Base-by-base conservation (phyloP, 225 moss, liverwort and hornwort species). In the Ulota crispa region DNA sequence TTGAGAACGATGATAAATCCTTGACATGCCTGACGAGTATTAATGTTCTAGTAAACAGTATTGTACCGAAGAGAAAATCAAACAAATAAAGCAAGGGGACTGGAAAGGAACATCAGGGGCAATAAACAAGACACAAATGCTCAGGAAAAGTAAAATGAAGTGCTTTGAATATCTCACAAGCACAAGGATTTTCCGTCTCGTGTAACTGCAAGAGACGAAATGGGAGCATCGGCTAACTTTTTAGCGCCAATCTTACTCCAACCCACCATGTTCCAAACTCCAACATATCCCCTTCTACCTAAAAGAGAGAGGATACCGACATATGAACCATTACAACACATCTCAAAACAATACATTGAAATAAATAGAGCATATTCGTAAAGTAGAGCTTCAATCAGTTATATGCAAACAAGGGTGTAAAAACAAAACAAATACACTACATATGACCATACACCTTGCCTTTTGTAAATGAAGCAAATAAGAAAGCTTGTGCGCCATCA, bases 221-320 rank as follows among this genome's bases (percentile, higher is more conserved):
- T 92, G n/a, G 94, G 89, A 37, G 89, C 84, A 61, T 88, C 73
- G 26, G 83, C 55, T 60, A 92, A 78, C 67, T 76, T 87, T 85
- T 94, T 99, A 73, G 84, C 82, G 68, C 99, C 99, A 52, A 99
- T 68, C 81, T 90, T 93, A 12, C 77, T 89, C 99, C 94, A 99
- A 21, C 85, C 84, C 32, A 61, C 50, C 81, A 94, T 84, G 73
- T 91, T 90, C 99, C 99, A 99, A 32, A 94, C 93, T 87, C 92
- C 91, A 59, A 99, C 54, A 30, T 64, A 85, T 16, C 95, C 95
- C 32, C 80, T 83, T 77, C 73, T 64, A 73, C 68, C 88, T 88
- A 59, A 9, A 13, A 70, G 79, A 65, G 26, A 57, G 7, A 75
- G 53, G 30, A 56, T 32, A 23, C 14, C 47, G 34, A 61, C 45